Conservation (phyloP, 208 protist species). For the Leishmania major region DNA sequence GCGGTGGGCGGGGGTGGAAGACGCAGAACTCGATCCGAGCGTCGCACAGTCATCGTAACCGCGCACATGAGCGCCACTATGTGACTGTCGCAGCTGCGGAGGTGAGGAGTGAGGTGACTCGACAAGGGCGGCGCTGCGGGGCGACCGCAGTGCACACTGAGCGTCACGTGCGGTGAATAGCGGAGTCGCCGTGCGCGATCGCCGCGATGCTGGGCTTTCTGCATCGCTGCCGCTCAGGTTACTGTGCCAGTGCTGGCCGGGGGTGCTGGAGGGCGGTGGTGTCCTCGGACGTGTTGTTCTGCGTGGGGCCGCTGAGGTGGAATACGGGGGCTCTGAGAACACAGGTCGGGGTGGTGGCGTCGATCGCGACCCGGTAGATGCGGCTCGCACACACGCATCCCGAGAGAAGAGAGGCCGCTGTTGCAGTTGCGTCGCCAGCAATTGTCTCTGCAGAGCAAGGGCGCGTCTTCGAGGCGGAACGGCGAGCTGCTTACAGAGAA, state of each 20-base stretch:
- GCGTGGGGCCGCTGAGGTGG: background rate
- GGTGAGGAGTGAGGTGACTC: conserved; percentile 13
- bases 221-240: background rate
- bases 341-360: background rate
- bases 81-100: background rate
- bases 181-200: conserved; percentile 23
- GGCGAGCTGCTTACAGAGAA: background rate
- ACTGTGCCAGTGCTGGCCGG: background rate
- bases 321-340: background rate
- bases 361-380: background rate
- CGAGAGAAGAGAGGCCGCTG: background rate
- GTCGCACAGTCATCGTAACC: background rate
- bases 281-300: background rate
- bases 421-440: background rate
- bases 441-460: conserved; percentile 7
- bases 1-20: background rate
- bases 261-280: background rate
- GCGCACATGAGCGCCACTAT: background rate
- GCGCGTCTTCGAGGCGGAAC: background rate
- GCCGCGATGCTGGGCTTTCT: background rate
- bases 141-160: background rate
- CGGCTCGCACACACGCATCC: background rate
- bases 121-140: conserved; percentile 6
- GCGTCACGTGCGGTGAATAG: background rate
- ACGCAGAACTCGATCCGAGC: background rate